These are phyloP conservation scores for Termitomyces sp. DNA, from an alignment of 768 basidiomycete species.

Conservation along the genomic window DNA sequence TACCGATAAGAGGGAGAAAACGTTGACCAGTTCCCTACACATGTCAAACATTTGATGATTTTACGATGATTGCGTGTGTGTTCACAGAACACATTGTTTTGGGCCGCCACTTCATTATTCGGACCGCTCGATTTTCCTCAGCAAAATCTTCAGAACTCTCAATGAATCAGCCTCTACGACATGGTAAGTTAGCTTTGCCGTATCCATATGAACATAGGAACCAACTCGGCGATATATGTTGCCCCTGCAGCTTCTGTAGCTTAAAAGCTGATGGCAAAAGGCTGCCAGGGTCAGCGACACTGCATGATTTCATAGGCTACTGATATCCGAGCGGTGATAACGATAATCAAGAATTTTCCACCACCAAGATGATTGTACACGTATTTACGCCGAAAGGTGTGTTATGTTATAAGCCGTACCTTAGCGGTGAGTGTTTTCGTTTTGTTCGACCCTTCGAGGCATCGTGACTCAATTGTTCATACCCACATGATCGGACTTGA, in stretches of 20 bases:
- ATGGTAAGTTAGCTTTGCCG: background rate
- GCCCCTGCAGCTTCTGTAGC: background rate
- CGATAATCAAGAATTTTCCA: background rate
- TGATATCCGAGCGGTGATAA: background rate
- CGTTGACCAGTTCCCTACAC: background rate
- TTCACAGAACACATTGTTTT: background rate
- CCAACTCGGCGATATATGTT: background rate
- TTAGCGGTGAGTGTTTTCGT: background rate
- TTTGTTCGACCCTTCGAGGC: background rate
- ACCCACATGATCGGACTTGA: background rate
- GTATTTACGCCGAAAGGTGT: background rate
- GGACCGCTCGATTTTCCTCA: too few species aligned
- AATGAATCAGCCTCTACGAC: background rate
- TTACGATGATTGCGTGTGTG: background rate
- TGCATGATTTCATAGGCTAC: background rate
- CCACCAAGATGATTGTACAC: background rate
- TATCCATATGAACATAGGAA: background rate
- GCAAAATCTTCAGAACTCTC: background rate
- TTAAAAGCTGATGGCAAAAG: background rate
- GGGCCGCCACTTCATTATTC: background rate
- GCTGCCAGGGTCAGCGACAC: background rate
- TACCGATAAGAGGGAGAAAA: conserved; percentile 3
- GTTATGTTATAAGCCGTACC: background rate
- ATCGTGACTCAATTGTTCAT: background rate
- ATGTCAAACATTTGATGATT: conserved; percentile 3